Evolutionary conservation across 2,329 filamentous ascomycete species (phyloP).

Genomic region (Hymenoscyphus salicellus): DNA sequence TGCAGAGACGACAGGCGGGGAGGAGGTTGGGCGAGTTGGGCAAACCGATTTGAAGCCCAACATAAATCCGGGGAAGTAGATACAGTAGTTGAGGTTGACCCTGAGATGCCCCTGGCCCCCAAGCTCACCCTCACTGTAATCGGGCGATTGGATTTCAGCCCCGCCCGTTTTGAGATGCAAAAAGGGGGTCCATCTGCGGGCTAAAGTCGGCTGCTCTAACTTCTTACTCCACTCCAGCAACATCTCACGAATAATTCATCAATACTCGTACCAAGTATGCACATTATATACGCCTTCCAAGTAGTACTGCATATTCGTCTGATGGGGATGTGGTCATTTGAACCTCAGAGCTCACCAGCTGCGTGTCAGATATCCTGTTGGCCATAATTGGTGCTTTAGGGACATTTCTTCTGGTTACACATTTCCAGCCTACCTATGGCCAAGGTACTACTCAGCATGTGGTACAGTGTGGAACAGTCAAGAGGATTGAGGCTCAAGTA

Average conservation of each 20-base stretch:
- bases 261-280: not conserved
- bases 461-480: too few relatives aligned
- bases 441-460: too few relatives aligned
- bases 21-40: not conserved
- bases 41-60: not conserved
- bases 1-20: not conserved
- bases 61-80: not conserved
- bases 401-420: not conserved
- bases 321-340: not conserved
- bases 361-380: not conserved
- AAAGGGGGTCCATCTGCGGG: not conserved
- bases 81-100: not conserved
- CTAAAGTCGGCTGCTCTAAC: not conserved
- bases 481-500: too few relatives aligned
- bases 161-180: not conserved
- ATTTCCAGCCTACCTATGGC: too few relatives aligned
- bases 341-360: not conserved
- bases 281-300: not conserved
- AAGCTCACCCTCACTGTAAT: not conserved
- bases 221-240: not conserved
- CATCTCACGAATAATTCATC: not conserved
- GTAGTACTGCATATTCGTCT: not conserved
- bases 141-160: not conserved
- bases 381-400: too few relatives aligned
- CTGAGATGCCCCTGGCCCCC: not conserved